Evolutionary conservation across 257 asterid species (phyloP), one percentile per base, ranked within the genome.

Genomic region (Salvia miltiorrhiza): DNA sequence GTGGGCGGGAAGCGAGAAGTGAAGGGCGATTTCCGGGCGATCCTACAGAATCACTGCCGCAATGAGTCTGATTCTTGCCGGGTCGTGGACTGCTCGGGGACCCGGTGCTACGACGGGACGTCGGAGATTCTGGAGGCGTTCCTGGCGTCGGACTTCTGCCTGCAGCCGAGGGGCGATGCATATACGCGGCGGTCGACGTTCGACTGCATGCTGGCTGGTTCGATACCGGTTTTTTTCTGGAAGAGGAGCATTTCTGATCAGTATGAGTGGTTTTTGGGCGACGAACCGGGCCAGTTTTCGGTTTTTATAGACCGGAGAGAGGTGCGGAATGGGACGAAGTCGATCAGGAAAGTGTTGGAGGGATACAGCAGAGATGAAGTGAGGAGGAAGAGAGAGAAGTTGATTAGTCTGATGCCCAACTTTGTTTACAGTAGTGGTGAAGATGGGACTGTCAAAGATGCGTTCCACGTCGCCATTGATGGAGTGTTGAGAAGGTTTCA

Each of bases 131-230:
- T 83, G 5, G 87, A 79, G 37, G 56, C 92, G 1, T 86, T 84
- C 37, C 12, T 86, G 69, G 73, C 40, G 19, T 71, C 92, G 4
- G 87, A 83, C 12, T 86, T 86, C 68, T 83, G 89, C 33, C 20
- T 86, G 48, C 92, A 86, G 70, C 92, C 89, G 0, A 74, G 92
- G 49, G 92, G 92, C 0, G 89, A 83, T 10, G 79, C 86, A 0
- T 28, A 63, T 64, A 83, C 92, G 0, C 63, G 92, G 14, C 56
- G 79, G 66, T 86, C 92, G 2, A 86, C 78, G 57, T 86, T 86
- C 62, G 92, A 86, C 62, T 86, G 92, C 69, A 79, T 86, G 89
- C 37, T 86, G 76, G 92, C 89, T 43, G 89, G 92, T 71, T 86
- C 92, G 11, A 84, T 86, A 1, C 89, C 92, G 56, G 85, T 86